Percentiles rank a stretch among this genome's conserved stretches.
phyloP scores from a whole-genome alignment of 805 yeast genomes.

The Vanderwaltozyma tropicalis region DNA sequence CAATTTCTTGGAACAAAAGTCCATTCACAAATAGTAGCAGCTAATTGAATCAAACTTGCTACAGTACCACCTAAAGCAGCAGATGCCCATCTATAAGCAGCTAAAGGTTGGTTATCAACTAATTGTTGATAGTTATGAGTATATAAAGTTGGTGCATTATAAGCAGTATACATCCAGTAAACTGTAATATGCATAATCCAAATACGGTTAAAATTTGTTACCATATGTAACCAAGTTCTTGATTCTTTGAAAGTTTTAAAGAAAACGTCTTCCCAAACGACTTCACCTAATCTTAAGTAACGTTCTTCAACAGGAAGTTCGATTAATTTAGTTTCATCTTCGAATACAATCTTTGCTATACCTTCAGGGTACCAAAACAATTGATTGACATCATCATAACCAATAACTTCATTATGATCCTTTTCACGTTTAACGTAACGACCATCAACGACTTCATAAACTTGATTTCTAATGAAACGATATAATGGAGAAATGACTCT shows the following conservation, averaged over 20 bases:
- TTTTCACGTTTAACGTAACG: slow-evolving; percentile 76
- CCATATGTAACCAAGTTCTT: slow-evolving; percentile 93
- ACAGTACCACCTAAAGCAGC: slow-evolving; percentile 87
- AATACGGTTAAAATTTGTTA: slow-evolving; percentile 94
- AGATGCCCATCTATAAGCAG: slow-evolving; percentile 88
- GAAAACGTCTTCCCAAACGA: slow-evolving; percentile 83
- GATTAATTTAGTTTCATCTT: slow-evolving; percentile 84
- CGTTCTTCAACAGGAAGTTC: slow-evolving; percentile 88
- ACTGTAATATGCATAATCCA: slow-evolving; percentile 88
- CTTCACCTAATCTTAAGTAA: slow-evolving; percentile 81
- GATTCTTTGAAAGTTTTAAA: slow-evolving; percentile 93
- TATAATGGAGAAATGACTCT: slow-evolving; percentile 88
- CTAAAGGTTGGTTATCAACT: slow-evolving; percentile 73
- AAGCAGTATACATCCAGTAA: slow-evolving; percentile 93
- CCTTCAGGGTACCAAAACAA: slow-evolving; percentile 99
- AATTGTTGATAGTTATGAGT: slow-evolving; percentile 80
- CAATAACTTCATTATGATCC: slow-evolving; percentile 71
- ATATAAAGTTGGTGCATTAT: slow-evolving; percentile 83
- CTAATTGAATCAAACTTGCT: slow-evolving; percentile 69
- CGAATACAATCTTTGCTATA: slow-evolving; percentile 80
- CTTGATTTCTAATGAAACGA: slow-evolving; percentile 68
- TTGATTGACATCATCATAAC: slow-evolving; percentile 98
- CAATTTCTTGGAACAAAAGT: slow-evolving; percentile 92
- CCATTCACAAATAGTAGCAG: slow-evolving; percentile 91
- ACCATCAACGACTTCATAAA: slow-evolving; percentile 71